Base-by-base conservation (phyloP, 352 stramenopile species). In the Pythium biforme region DNA sequence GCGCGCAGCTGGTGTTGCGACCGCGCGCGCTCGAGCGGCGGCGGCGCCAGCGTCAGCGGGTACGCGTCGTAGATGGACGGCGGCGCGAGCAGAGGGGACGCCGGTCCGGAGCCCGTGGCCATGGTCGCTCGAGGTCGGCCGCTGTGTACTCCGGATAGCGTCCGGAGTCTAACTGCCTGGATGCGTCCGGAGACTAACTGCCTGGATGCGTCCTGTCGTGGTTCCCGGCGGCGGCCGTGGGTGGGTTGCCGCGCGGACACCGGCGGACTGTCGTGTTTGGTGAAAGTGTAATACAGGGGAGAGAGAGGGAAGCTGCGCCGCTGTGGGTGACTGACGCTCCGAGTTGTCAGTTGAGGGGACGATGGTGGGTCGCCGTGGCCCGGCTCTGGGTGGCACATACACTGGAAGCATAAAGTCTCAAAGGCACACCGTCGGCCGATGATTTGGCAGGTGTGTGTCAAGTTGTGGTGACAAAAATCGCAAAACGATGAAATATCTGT, bases 1-100 rank as follows among this genome's bases (percentile, higher is more conserved):
- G 55, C 22, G 4, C 37, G 52, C 59, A 37, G 31, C 1, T 37
- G 31, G 31, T 69, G 59, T 29, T 69, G 66, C 41, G 72, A 70
- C 7, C 60, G 68, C 27, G 79, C 64, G 27, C 70, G 75, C 48
- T 59, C 62, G 46, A 80, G 66, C 43, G 76, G 68, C 58, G 66
- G 55, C 34, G 60, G 56, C 10, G 54, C 29, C 15, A 65, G 68
- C 49, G 70, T 80, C 15, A 90, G 74, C 67, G 81, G 77, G 58
- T 88, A 90, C 72, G 74, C 78, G 50, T 86, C 81, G 73, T 90
- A 90, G 66, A 90, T 81, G 49, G 81, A 83, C 17, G 59, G 20
- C n/a, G 53, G 45, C 45, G 52, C 45, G n/a, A 39, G 52, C 12
- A 22, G 52, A n/a, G n/a, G n/a, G n/a, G n/a, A n/a, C n/a, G n/a